Base-by-base conservation (phyloP, 225 moss, liverwort and hornwort species). In the Neckera pumila region DNA sequence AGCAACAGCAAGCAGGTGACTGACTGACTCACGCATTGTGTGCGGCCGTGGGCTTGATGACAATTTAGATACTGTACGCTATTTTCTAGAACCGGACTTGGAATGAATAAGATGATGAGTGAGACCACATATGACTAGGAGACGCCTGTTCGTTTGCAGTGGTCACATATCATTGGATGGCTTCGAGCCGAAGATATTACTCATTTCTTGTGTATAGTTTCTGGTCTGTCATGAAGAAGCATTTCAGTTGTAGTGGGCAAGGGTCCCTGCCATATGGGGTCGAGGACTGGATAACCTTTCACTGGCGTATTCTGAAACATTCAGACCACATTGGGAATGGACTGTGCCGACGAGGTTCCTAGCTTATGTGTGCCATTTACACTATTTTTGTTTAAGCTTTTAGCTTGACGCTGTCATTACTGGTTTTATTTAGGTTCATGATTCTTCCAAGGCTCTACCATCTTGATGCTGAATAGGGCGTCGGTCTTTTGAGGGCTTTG, bases 1-100 rank as follows among this genome's bases (percentile, higher is more conserved):
- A 92, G 94, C 95, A 96, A 69, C 92, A 90, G 94, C 95, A 92
- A 92, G 92, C 93, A 91, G 96, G 97, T 96, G 81, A 97, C 26
- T 78, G 42, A 61, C 14, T 61, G 31, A 43, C 80, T 61, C 21
- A 20, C 43, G 43, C 43, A 4, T 20, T 80, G 14, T 43, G 20
- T 61, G 30, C 14, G 9, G 18, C 58, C 18, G 17, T 58, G 20
- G 43, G 6, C 33, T 81, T 26, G 82, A 49, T 64, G 64, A 36
- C 23, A 63, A 63, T 63, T 63, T 81, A 7, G 34, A 34, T 63
- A 22, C 17, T 64, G 49, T 11, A 64, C 25, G 12, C 49, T 65
- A 49, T 47, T 82, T 33, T 49, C 62, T 16, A 36, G 64, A 49
- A 49, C 34, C 11, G 36, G 49, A 49, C 25, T 65, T 15, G 49